A percentile compares a stretch with the other conserved stretches of the same genome.
phyloP scores from a whole-genome alignment of 1,284 basidiomycete species.

The Phellopilus nigrolimitatus region DNA sequence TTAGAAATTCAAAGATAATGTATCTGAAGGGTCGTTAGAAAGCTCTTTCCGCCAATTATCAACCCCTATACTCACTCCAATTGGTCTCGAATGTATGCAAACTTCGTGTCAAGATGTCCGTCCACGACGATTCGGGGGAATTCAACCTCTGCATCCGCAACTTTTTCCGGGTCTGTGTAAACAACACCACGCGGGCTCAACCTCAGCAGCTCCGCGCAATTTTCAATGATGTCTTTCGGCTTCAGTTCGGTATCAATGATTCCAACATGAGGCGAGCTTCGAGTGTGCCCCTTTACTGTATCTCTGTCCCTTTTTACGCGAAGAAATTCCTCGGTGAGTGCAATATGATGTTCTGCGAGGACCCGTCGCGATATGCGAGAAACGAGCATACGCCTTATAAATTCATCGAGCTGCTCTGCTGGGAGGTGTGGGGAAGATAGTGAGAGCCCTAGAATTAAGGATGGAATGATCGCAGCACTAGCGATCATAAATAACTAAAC shows the following conservation, averaged over 20 bases:
- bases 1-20: slow-evolving; percentile 83
- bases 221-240: slow-evolving; percentile 67
- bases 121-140: slow-evolving; percentile 71
- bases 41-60: neutral
- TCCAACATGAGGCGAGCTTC: slow-evolving; percentile 66
- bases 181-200: slow-evolving; percentile 41
- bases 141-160: slow-evolving; percentile 24
- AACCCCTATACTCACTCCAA: slow-evolving; percentile 54
- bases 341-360: slow-evolving; percentile 85
- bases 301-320: slow-evolving; percentile 33
- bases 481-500: slow-evolving; percentile 25
- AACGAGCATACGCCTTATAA: slow-evolving; percentile 88
- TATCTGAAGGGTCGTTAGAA: slow-evolving; percentile 46
- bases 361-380: slow-evolving; percentile 88
- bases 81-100: slow-evolving; percentile 87
- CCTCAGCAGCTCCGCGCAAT: slow-evolving; percentile 59
- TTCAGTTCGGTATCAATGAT: slow-evolving; percentile 80
- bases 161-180: slow-evolving; percentile 33
- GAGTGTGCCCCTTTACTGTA: slow-evolving; percentile 18
- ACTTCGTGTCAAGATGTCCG: slow-evolving; percentile 67
- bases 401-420: slow-evolving; percentile 77
- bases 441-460: slow-evolving; percentile 70
- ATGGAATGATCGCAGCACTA: slow-evolving; percentile 74
- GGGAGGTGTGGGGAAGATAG: slow-evolving; percentile 74
- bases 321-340: slow-evolving; percentile 61